Percentiles rank a stretch among this genome's conserved stretches.
These are phyloP conservation scores for Talaromyces trachyspermus DNA, from an alignment of 495 filamentous ascomycete genomes.

Conservation along the genomic window DNA sequence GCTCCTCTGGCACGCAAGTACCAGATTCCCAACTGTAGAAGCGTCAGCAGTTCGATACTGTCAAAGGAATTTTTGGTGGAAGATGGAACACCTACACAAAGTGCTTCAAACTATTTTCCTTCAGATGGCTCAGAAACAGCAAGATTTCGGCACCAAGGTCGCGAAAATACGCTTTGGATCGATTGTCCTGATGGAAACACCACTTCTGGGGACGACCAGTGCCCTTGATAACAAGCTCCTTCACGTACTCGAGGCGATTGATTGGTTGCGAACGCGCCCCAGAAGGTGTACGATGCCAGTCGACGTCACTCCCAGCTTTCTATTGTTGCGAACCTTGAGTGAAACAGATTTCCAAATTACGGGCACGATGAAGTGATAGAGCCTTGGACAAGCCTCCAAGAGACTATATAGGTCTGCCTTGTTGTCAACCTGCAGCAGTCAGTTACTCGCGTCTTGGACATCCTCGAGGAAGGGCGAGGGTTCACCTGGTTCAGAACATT, in stretches of 20 bases:
- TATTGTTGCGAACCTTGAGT: conserved; percentile 1
- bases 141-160: not conserved
- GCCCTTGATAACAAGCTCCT: not conserved
- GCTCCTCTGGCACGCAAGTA: not conserved
- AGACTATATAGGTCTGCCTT: not conserved
- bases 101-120: not conserved
- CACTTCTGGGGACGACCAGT: not conserved
- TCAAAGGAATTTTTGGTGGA: not conserved
- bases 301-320: not conserved
- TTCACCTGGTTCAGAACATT: not conserved
- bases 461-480: not conserved
- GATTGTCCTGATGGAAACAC: not conserved
- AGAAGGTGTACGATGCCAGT: not conserved
- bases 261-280: not conserved
- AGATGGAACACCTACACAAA: not conserved
- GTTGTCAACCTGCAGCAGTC: not conserved
- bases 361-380: not conserved
- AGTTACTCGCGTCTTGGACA: not conserved
- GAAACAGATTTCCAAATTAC: not conserved
- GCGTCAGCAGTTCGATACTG: not conserved
- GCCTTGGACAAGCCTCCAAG: not conserved
- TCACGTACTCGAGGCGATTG: not conserved
- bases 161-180: not conserved
- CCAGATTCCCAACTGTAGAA: not conserved
- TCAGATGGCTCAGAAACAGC: not conserved